Conservation (phyloP, 495 filamentous ascomycete species). For the Penicillium steckii region DNA sequence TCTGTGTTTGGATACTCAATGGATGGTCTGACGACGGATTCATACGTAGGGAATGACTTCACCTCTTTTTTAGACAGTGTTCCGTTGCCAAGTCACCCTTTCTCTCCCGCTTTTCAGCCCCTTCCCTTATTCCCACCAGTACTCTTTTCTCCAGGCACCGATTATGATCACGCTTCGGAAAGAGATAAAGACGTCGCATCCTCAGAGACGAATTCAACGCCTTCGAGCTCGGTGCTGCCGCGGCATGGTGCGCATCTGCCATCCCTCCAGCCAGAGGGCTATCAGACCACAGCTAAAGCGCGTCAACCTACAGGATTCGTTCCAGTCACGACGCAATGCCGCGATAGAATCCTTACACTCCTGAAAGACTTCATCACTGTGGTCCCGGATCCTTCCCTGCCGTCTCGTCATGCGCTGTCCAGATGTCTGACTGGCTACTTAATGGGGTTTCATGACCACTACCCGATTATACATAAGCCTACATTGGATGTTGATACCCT, state of each 20-base stretch:
- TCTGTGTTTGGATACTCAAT: conserved; percentile 30
- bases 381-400: conserved; percentile 34
- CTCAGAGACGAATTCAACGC: conserved; percentile 22
- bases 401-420: conserved; percentile 61
- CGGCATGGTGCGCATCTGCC: conserved; percentile 41
- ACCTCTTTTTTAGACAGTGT: conserved; percentile 44
- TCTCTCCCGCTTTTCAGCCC: conserved; percentile 40
- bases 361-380: conserved; percentile 33
- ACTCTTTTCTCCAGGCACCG: conserved; percentile 29
- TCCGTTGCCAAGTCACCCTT: conserved; percentile 39
- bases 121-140: conserved; percentile 38
- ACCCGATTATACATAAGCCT: conserved; percentile 67
- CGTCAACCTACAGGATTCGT: conserved; percentile 33
- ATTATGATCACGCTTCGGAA: conserved; percentile 27
- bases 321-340: conserved; percentile 35
- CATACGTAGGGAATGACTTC: conserved; percentile 38
- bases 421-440: conserved; percentile 67
- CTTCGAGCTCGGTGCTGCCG: conserved; percentile 36
- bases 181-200: conserved; percentile 11
- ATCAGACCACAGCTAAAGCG: conserved; percentile 27
- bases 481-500: conserved; percentile 54
- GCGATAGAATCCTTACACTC: conserved; percentile 28
- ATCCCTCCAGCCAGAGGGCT: conserved; percentile 37
- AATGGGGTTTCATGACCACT: conserved; percentile 65
- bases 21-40: conserved; percentile 13